These are phyloP conservation scores for Flaveria ramosissima DNA, from an alignment of 129 eudicot species.

Conservation along the genomic window DNA sequence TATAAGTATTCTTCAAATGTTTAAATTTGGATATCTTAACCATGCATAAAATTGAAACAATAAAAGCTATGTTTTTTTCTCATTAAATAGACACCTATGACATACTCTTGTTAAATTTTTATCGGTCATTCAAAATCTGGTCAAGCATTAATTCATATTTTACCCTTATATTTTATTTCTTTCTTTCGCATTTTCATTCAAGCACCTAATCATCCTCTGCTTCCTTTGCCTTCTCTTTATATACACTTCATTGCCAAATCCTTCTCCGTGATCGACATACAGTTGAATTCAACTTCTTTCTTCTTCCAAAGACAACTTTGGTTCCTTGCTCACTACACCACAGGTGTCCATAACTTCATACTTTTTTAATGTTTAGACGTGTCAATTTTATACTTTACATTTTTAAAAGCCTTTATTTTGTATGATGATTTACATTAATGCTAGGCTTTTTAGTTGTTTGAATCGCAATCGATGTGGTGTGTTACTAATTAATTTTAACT, in stretches of 20 bases:
- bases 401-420: neutral
- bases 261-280: neutral
- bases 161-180: neutral
- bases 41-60: no score
- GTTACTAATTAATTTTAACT: neutral
- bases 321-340: conserved; percentile 24
- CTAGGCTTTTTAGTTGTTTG: neutral
- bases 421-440: neutral
- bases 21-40: no score
- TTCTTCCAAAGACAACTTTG: conserved; percentile 29
- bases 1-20: no score
- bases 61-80: no score
- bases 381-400: neutral
- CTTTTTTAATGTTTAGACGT: neutral
- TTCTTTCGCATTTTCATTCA: no score
- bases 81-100: no score
- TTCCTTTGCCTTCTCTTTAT: conserved; percentile 19
- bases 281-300: conserved; percentile 17
- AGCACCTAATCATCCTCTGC: no score
- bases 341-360: conserved; percentile 23
- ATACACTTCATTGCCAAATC: neutral
- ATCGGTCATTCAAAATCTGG: no score
- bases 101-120: no score
- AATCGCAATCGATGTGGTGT: neutral
- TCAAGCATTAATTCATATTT: no score